Evolutionary conservation across 2,329 filamentous ascomycete species (phyloP), one percentile per base, ranked within the genome.

Genomic region (Botryotinia narcissicola): DNA sequence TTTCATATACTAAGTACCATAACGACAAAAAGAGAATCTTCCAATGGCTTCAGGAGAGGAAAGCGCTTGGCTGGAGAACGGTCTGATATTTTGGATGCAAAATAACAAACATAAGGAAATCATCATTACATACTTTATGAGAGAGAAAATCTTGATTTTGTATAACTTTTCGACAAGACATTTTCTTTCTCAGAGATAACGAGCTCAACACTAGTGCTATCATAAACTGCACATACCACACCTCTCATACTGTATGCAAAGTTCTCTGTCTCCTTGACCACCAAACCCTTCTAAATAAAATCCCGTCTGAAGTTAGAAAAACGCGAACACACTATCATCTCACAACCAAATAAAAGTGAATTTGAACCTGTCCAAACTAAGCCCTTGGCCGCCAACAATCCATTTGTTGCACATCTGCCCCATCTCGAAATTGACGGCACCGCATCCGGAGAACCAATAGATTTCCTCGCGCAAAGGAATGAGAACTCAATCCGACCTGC

Each of bases 51-150:
- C 10, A n/a, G 14, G 48, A 51, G 25, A n/a, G 1, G 10, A 6
- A 51, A n/a, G 25, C 25, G 25, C 48, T n/a, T n/a, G 2, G 2
- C 14, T n/a, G 12, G 7, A 51, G 12, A 7, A n/a, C 1, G 12
- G n/a, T 51, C 12, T n/a, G 22, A 51, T 18, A 25, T 54, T 54
- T 29, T 7, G 51, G 1, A 29, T 29, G 6, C 48, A n/a, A 8
- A n/a, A 29, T 8, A 29, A 10, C 25, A 29, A 22, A 54, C n/a
- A 3, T 29, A 29, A 54, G 5, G 25, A 14, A n/a, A 12, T n/a
- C 25, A 54, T 54, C 12, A 54, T 54, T 9, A 0, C 1, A n/a
- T 3, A 12, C 25, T n/a, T 6, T 3, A 5, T 2, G 5, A 2
- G 51, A 29, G 7, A 54, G 14, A 54, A 8, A 29, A 8, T 29